phyloP scores from a whole-genome alignment of 305 asterid genomes.

The Fraxinus baroniana region DNA sequence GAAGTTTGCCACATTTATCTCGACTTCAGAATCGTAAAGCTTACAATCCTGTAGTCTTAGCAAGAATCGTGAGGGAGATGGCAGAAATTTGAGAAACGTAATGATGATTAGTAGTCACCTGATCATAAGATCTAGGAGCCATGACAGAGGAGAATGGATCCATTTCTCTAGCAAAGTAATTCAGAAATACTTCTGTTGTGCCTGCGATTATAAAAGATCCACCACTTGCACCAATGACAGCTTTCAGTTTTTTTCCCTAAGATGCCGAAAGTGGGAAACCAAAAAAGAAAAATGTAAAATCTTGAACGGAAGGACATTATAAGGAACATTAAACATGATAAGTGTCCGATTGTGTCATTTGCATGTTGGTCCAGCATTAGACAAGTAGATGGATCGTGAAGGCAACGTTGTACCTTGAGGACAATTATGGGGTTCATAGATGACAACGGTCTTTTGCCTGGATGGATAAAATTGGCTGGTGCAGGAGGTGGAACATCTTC shows the following conservation, averaged over 20 bases:
- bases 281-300: neutral
- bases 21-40: neutral
- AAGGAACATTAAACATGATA: neutral
- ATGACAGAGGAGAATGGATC: conserved; percentile 62
- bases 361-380: neutral
- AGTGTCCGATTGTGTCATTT: neutral
- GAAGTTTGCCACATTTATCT: neutral
- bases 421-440: conserved; percentile 68
- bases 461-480: conserved; percentile 52
- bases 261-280: neutral
- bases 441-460: conserved; percentile 68
- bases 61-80: neutral
- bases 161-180: conserved; percentile 47
- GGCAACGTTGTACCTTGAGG: conserved; percentile 37
- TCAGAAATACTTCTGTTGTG: conserved; percentile 51
- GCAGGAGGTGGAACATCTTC: conserved; percentile 44
- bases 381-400: neutral
- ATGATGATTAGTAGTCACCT: conserved; percentile 33
- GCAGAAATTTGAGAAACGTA: neutral
- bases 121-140: conserved; percentile 67
- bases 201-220: conserved; percentile 56
- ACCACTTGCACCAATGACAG: conserved; percentile 67
- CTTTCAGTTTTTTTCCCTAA: conserved; percentile 48
- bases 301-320: neutral
- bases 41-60: neutral